Percentiles rank a stretch among this genome's conserved stretches.
phyloP scores from a whole-genome alignment of 352 stramenopile species.

The Phytophthora kernoviae region DNA sequence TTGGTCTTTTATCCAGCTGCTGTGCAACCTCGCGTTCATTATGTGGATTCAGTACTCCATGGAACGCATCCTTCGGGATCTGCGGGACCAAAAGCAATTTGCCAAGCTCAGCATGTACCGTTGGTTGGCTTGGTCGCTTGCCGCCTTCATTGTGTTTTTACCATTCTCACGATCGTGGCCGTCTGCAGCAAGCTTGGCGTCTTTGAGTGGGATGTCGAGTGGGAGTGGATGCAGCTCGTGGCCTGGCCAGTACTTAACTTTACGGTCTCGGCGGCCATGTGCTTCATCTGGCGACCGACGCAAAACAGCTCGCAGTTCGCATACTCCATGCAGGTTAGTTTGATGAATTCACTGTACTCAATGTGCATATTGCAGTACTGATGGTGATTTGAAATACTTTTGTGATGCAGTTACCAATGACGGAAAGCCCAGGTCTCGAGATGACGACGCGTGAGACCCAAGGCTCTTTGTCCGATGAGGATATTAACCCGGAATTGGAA shows the following conservation, averaged over 20 bases:
- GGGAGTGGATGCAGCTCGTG: conserved; percentile 92
- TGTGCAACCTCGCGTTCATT: conserved; percentile 90
- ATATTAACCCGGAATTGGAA: conserved; percentile 60
- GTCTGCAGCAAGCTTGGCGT: conserved; percentile 83
- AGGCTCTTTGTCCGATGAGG: conserved; percentile 55
- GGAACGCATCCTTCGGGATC: conserved; percentile 79
- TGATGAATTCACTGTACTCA: neutral
- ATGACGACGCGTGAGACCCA: conserved; percentile 56
- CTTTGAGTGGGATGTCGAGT: conserved; percentile 92
- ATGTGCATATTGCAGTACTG: conserved; percentile 26
- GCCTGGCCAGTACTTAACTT: conserved; percentile 93
- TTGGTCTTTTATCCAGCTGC: conserved; percentile 85
- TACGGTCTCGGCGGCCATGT: conserved; percentile 87
- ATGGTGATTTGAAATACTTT: conserved; percentile 15
- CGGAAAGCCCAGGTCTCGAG: conserved; percentile 62
- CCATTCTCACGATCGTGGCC: conserved; percentile 78
- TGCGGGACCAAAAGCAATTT: conserved; percentile 88
- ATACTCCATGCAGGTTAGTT: conserved; percentile 80
- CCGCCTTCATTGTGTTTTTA: conserved; percentile 91
- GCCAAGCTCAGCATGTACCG: conserved; percentile 92
- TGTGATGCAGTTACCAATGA: conserved; percentile 64
- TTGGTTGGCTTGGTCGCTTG: conserved; percentile 78
- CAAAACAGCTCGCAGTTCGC: conserved; percentile 87
- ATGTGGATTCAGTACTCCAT: conserved; percentile 92
- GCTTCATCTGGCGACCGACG: conserved; percentile 89